phyloP scores from a whole-genome alignment of 345 rosid species.

The Luvunga scandens region DNA sequence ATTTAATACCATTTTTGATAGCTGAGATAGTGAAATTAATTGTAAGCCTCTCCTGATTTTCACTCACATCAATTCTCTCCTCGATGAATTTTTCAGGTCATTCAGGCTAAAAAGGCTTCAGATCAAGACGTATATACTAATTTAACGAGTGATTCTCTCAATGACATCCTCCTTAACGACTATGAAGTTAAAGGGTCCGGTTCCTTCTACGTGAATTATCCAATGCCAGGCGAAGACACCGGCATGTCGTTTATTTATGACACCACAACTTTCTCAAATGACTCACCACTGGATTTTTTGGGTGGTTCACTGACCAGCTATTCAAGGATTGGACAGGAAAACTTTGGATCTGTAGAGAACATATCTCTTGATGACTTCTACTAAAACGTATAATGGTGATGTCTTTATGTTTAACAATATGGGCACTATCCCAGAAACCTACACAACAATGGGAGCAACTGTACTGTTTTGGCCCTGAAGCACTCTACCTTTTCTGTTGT shows the following conservation, averaged over 20 bases:
- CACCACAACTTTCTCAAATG: conserved; percentile 65
- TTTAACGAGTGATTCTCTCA: conserved; percentile 42
- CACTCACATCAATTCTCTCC: neutral
- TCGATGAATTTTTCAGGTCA: conserved; percentile 46
- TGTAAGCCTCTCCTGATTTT: neutral
- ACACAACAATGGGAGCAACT: neutral
- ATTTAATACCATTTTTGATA: neutral
- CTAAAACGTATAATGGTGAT: conserved; percentile 8
- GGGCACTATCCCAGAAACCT: conserved; percentile 5
- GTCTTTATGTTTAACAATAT: neutral
- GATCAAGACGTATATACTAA: conserved; percentile 61
- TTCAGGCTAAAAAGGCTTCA: conserved; percentile 81
- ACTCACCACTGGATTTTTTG: conserved; percentile 79
- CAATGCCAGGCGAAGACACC: conserved; percentile 25
- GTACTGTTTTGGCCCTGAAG: neutral
- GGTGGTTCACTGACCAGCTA: conserved; percentile 68
- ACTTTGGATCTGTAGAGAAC: conserved; percentile 79
- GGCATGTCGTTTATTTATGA: conserved; percentile 77
- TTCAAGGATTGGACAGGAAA: conserved; percentile 49
- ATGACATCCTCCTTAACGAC: conserved; percentile 48
- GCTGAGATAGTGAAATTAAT: neutral
- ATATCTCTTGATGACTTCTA: conserved; percentile 74
- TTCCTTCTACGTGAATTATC: conserved; percentile 44
- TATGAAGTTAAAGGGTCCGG: conserved; percentile 35
- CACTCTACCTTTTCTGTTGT: neutral